phyloP scores from a whole-genome alignment of 257 asterid genomes.

The Ophiorrhiza pumila region DNA sequence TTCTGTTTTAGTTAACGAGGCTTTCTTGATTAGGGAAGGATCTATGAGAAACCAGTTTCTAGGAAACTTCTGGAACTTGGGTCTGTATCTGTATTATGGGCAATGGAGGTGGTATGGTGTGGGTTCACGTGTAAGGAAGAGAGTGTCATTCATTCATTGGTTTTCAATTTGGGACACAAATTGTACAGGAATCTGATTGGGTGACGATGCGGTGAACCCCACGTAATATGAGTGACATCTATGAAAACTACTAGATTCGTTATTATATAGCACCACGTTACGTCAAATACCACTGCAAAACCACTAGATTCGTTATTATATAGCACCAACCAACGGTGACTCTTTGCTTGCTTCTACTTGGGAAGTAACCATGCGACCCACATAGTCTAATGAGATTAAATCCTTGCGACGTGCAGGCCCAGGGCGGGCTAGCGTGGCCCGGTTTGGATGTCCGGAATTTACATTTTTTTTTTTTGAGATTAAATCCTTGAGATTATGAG shows the following conservation, averaged over 20 bases:
- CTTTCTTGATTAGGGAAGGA: neutral
- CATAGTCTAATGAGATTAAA: too few species aligned
- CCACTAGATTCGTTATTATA: too few species aligned
- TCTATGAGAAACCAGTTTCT: constrained; percentile 11
- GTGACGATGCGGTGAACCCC: constrained; percentile 6
- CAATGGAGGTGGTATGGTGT: constrained; percentile 21
- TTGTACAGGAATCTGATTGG: constrained; percentile 19
- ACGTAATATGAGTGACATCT: neutral
- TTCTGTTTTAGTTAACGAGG: neutral
- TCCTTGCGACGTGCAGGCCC: too few species aligned
- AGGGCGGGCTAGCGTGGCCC: too few species aligned
- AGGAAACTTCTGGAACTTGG: constrained; percentile 42
- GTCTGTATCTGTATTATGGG: neutral
- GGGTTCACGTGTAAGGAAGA: constrained; percentile 13
- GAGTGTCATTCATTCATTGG: constrained; percentile 2
- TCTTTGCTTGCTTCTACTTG: too few species aligned
- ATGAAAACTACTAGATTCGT: neutral
- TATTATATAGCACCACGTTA: too few species aligned
- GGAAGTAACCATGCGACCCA: too few species aligned
- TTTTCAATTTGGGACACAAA: neutral
- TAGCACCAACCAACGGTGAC: neutral
- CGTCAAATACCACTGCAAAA: too few species aligned
- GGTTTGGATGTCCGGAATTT: too few species aligned
- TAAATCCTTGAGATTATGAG: too few species aligned
- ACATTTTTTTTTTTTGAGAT: too few species aligned